phyloP scores from a whole-genome alignment of 2,329 filamentous ascomycete genomes.

The Fusarium newnesense region DNA sequence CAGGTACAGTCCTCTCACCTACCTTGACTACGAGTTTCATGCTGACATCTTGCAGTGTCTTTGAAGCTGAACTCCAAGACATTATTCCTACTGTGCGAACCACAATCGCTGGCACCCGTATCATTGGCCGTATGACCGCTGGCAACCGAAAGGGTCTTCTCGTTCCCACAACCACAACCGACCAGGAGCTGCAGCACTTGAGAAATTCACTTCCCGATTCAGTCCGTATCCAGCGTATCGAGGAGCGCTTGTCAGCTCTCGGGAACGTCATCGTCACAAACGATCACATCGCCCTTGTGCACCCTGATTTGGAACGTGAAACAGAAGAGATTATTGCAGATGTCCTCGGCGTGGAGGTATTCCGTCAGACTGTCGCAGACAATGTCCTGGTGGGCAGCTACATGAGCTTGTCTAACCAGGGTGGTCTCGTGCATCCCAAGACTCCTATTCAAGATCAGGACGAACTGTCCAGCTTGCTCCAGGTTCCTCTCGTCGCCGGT shows the following conservation, averaged over 20 bases:
- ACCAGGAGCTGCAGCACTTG: constrained; percentile 97
- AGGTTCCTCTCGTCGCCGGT: constrained; percentile 95
- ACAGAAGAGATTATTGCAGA: constrained; percentile 99
- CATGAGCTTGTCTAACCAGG: constrained; percentile 96
- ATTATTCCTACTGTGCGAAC: constrained; percentile 96
- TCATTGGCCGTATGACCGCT: constrained; percentile 93
- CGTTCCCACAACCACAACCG: constrained; percentile 93
- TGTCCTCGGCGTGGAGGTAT: constrained; percentile 88
- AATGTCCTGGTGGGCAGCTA: constrained; percentile 97
- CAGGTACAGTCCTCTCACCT: constrained; percentile 62
- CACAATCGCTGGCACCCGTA: constrained; percentile 95
- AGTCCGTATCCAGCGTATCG: constrained; percentile 96
- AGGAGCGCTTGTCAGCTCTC: constrained; percentile 93
- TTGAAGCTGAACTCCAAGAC: constrained; percentile 97
- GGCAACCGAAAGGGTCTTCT: constrained; percentile 97
- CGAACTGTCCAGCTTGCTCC: constrained; percentile 90
- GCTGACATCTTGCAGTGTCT: constrained; percentile 69
- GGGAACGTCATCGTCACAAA: constrained; percentile 98
- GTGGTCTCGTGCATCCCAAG: constrained; percentile 96
- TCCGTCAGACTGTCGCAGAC: constrained; percentile 94
- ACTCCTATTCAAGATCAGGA: constrained; percentile 98
- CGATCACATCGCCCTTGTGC: constrained; percentile 95
- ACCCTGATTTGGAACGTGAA: constrained; percentile 96
- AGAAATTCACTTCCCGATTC: constrained; percentile 92
- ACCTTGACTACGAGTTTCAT: background rate